Conservation (phyloP, 1,284 basidiomycete species). For the Coniophora puteana region DNA sequence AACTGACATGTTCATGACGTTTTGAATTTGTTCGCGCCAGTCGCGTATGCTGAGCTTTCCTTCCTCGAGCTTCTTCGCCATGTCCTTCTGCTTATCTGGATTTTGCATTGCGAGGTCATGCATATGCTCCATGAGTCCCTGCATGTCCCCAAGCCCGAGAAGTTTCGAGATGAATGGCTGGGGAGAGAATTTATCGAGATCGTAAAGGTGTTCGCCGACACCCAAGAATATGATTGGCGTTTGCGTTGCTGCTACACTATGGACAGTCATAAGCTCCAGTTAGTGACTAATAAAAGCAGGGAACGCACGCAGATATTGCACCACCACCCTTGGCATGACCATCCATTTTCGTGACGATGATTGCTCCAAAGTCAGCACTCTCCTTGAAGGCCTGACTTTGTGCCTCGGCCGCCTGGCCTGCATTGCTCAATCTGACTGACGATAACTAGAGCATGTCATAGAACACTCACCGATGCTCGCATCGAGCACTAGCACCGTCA, state of each 20-base stretch:
- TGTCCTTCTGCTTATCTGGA: conserved; percentile 95
- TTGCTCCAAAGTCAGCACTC: conserved; percentile 95
- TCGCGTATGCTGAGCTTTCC: conserved; percentile 96
- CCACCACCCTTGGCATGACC: conserved; percentile 99
- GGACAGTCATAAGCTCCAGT: conserved; percentile 6
- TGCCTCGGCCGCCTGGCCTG: conserved; percentile 96
- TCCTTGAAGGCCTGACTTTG: conserved; percentile 98
- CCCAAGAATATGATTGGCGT: conserved; percentile 99
- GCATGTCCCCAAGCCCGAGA: conserved; percentile 93
- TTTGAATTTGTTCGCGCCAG: conserved; percentile 96
- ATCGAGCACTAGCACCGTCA: conserved; percentile 88
- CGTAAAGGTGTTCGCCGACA: conserved; percentile 94
- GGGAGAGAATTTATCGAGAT: conserved; percentile 94
- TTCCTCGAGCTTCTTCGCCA: conserved; percentile 97
- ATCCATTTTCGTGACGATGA: conserved; percentile 99
- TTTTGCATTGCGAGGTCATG: conserved; percentile 91
- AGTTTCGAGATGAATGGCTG: conserved; percentile 98
- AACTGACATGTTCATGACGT: conserved; percentile 94
- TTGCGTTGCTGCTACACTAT: conserved; percentile 93
- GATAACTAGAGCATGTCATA: neutral
- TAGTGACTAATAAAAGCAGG: conserved; percentile 2
- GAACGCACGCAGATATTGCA: conserved; percentile 92
- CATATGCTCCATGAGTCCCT: conserved; percentile 97
- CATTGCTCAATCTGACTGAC: conserved; percentile 12
- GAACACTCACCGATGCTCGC: conserved; percentile 70